These are phyloP conservation scores for Cercospora zeina DNA, from an alignment of 2,329 filamentous ascomycete genomes.

Conservation along the genomic window DNA sequence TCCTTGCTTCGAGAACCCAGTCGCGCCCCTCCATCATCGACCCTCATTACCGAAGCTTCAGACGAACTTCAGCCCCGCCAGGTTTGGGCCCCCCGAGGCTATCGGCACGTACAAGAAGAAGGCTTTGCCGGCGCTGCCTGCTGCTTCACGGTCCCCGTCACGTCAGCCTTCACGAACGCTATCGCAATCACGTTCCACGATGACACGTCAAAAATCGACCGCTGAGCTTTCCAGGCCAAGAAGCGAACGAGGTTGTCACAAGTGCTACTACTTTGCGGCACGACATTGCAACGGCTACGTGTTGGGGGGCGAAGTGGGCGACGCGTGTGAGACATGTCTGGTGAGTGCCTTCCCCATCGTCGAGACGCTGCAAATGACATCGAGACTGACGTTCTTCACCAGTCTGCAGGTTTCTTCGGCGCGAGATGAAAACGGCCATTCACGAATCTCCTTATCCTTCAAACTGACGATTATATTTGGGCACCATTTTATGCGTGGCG, in stretches of 20 bases:
- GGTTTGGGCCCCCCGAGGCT: slow-evolving; percentile 30
- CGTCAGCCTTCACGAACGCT: slow-evolving; percentile 16
- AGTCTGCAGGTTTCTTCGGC: slow-evolving; percentile 40
- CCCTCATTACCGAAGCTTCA: slow-evolving; percentile 34
- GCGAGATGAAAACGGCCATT: slow-evolving; percentile 22
- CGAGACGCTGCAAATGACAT: background rate
- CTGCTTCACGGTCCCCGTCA: slow-evolving; percentile 13
- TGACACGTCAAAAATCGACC: slow-evolving; percentile 9
- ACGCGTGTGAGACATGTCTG: slow-evolving; percentile 40
- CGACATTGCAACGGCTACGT: slow-evolving; percentile 43
- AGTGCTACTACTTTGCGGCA: slow-evolving; percentile 43
- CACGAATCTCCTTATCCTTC: slow-evolving; percentile 1
- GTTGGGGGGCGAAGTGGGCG: slow-evolving; percentile 38
- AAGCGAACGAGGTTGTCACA: slow-evolving; percentile 39
- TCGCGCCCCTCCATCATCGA: slow-evolving; percentile 6
- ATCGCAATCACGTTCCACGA: slow-evolving; percentile 20
- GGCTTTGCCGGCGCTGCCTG: slow-evolving; percentile 29
- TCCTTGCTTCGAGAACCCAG: slow-evolving; percentile 8
- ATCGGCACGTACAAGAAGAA: slow-evolving; percentile 28
- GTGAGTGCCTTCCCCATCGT: slow-evolving; percentile 21
- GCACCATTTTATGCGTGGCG: slow-evolving; percentile 9
- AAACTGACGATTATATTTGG: background rate
- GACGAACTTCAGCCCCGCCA: slow-evolving; percentile 24
- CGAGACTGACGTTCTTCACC: slow-evolving; percentile 18
- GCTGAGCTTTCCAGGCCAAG: background rate